Conservation (phyloP, 306 rosid genomes). For the Coriaria nepalensis region DNA sequence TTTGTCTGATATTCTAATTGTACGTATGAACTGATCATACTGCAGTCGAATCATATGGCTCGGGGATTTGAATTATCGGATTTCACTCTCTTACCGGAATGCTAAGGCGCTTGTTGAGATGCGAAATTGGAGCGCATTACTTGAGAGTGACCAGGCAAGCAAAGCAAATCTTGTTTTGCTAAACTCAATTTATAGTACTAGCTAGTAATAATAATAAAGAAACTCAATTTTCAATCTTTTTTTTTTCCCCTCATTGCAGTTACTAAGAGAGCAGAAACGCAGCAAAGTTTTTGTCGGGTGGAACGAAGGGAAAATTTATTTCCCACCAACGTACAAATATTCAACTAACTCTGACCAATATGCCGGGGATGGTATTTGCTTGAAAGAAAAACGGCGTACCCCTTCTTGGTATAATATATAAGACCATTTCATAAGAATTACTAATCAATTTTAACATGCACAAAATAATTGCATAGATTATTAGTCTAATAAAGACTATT, state of each 20-base stretch:
- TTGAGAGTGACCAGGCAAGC: conserved; percentile 90
- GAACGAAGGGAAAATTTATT: conserved; percentile 94
- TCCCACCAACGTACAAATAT: conserved; percentile 97
- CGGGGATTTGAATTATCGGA: conserved; percentile 95
- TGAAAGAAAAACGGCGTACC: conserved; percentile 87
- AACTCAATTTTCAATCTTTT: not conserved
- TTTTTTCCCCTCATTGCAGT: conserved; percentile 28
- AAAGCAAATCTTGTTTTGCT: conserved; percentile 2
- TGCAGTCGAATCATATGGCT: conserved; percentile 92
- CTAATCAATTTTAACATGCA: no score
- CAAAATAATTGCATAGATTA: no score
- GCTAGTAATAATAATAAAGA: not conserved
- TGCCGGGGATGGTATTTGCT: conserved; percentile 88
- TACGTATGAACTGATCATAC: conserved; percentile 7
- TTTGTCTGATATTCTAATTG: not conserved
- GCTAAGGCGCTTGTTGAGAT: conserved; percentile 98
- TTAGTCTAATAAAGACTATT: no score
- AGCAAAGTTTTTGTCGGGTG: conserved; percentile 77
- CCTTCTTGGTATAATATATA: conserved; percentile 65
- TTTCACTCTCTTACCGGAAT: conserved; percentile 74
- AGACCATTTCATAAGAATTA: conserved; percentile 16
- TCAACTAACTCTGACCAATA: conserved; percentile 93
- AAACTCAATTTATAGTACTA: not conserved
- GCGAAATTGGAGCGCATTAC: conserved; percentile 98
- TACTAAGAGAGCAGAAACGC: conserved; percentile 77